Evolutionary conservation across 495 filamentous ascomycete species (phyloP).

Genomic region (Trichoderma parareesei): DNA sequence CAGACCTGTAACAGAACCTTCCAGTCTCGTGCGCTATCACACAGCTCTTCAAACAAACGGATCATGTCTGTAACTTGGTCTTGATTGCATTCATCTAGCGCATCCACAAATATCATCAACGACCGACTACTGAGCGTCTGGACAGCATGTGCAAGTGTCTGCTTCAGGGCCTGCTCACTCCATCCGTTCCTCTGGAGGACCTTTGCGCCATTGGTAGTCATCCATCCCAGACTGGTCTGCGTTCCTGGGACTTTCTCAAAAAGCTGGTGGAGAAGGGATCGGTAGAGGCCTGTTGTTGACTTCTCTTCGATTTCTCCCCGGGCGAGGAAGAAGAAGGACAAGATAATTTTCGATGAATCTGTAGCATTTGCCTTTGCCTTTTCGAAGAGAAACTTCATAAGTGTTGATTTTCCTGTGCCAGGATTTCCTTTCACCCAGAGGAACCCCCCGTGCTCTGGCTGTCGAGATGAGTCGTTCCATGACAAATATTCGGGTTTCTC

Average conservation of each 20-base stretch:
- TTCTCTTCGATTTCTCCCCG: constrained; percentile 38
- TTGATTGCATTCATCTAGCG: constrained; percentile 35
- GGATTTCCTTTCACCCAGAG: constrained; percentile 49
- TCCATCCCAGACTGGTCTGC: neutral
- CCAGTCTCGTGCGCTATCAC: constrained; percentile 12
- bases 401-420: constrained; percentile 46
- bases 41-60: constrained; percentile 25
- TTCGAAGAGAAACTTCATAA: constrained; percentile 39
- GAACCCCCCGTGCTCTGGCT: constrained; percentile 34
- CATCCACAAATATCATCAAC: constrained; percentile 34
- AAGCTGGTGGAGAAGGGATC: constrained; percentile 31
- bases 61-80: constrained; percentile 29
- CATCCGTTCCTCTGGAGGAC: neutral
- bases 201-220: neutral
- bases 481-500: constrained; percentile 25
- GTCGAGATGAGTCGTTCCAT: constrained; percentile 29
- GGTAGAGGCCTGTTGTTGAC: constrained; percentile 39
- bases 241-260: neutral
- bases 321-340: constrained; percentile 48
- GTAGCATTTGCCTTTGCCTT: constrained; percentile 14
- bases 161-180: constrained; percentile 19
- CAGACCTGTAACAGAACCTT: constrained; percentile 23
- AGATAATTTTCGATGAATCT: constrained; percentile 14
- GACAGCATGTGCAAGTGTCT: constrained; percentile 24
- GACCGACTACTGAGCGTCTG: constrained; percentile 15